phyloP scores from a whole-genome alignment of 1,284 basidiomycete genomes.

The Trametes polyzona region DNA sequence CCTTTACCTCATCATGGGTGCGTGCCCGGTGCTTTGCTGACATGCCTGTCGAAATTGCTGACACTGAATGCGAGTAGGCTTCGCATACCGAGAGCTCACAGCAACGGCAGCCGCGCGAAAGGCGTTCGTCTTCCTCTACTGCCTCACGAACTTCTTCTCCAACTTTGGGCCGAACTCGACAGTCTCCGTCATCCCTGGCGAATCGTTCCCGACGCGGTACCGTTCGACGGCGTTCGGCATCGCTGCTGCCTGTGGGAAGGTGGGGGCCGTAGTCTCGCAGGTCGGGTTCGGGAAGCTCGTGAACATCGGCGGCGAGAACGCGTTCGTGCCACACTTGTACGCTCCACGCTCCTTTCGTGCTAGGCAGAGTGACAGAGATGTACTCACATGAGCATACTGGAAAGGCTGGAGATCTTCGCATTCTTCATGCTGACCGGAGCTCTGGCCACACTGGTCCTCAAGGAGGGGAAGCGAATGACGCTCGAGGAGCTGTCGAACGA shows the following conservation, averaged over 20 bases:
- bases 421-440: constrained; percentile 66
- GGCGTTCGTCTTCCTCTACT: constrained; percentile 66
- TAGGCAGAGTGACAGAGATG: background rate
- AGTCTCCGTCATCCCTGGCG: constrained; percentile 72
- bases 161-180: constrained; percentile 77
- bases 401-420: constrained; percentile 53
- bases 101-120: constrained; percentile 41
- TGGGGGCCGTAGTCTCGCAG: constrained; percentile 71
- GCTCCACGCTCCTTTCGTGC: background rate
- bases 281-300: constrained; percentile 52
- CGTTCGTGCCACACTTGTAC: constrained; percentile 43
- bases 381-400: background rate
- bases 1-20: constrained; percentile 56
- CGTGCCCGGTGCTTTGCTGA: constrained; percentile 51
- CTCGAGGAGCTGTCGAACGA: constrained; percentile 64
- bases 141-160: constrained; percentile 58
- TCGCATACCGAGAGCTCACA: constrained; percentile 59
- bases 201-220: constrained; percentile 77
- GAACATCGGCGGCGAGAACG: constrained; percentile 51
- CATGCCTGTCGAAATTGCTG: constrained; percentile 50
- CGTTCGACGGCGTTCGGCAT: constrained; percentile 72
- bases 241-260: constrained; percentile 69
- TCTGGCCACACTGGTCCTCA: constrained; percentile 59
- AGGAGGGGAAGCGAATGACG: constrained; percentile 61
- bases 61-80: constrained; percentile 37